A percentile compares a stretch with the other conserved stretches of the same genome.
These are phyloP conservation scores for Botrytis fragariae DNA, from an alignment of 2,329 filamentous ascomycete species.

Conservation along the genomic window DNA sequence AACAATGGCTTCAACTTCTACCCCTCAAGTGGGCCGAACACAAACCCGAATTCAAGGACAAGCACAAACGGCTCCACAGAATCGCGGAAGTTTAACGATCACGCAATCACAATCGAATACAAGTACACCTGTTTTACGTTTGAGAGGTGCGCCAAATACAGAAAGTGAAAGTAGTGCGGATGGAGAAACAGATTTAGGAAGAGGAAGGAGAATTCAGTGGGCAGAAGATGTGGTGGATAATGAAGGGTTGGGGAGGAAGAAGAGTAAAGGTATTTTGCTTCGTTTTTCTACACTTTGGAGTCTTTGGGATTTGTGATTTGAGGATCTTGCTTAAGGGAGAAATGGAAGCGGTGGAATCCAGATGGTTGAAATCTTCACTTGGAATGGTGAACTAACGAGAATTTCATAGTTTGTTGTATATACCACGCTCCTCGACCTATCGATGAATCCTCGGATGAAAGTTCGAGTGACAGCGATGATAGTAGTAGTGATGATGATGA, in stretches of 20 bases:
- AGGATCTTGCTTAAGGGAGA: neutral
- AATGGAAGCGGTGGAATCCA: neutral
- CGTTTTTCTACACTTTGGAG: neutral
- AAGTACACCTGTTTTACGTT: slow-evolving; percentile 30
- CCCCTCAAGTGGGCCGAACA: neutral
- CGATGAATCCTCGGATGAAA: slow-evolving; percentile 77
- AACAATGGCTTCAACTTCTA: neutral
- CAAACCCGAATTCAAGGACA: neutral
- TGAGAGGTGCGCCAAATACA: slow-evolving; percentile 32
- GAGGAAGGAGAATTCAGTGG: slow-evolving; percentile 73
- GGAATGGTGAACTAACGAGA: neutral
- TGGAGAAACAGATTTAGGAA: slow-evolving; percentile 19
- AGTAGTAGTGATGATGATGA: slow-evolving; percentile 43
- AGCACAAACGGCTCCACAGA: neutral
- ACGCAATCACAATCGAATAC: neutral
- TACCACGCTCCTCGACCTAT: slow-evolving; percentile 83
- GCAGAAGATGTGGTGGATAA: slow-evolving; percentile 93
- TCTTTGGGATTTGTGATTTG: neutral
- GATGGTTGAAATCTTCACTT: neutral
- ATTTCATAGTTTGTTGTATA: slow-evolving; percentile 84
- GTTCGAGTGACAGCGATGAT: slow-evolving; percentile 56
- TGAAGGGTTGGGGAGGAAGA: slow-evolving; percentile 90
- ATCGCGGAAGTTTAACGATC: neutral
- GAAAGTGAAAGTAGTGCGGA: slow-evolving; percentile 16
- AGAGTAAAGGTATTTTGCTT: slow-evolving; percentile 72